These are phyloP conservation scores for Cardiospermum halicacabum DNA, from an alignment of 345 rosid genomes.

Conservation along the genomic window DNA sequence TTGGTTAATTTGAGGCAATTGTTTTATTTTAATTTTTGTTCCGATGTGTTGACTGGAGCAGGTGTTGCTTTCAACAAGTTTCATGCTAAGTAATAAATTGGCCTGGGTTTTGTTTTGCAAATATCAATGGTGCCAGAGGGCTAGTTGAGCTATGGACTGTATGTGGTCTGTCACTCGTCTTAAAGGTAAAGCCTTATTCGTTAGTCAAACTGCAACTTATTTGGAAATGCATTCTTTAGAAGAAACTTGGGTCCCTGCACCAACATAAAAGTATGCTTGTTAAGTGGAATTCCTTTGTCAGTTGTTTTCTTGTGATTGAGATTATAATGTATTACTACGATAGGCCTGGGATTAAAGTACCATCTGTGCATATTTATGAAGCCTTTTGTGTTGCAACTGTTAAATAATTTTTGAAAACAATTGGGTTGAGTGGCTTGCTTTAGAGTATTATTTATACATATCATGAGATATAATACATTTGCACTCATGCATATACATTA, in stretches of 20 bases:
- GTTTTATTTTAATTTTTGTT: not conserved
- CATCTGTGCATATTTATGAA: not conserved
- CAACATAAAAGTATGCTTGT: not conserved
- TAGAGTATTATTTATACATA: not conserved
- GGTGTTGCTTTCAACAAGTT: slow-evolving; percentile 17
- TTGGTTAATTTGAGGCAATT: not conserved
- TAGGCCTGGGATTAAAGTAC: not conserved
- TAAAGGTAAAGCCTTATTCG: slow-evolving; percentile 38
- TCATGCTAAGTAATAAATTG: slow-evolving; percentile 17
- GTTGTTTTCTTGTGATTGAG: not conserved
- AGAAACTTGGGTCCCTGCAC: not conserved
- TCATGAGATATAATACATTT: not conserved
- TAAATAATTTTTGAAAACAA: not conserved
- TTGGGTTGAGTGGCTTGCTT: not conserved
- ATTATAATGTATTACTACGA: not conserved
- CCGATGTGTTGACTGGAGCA: slow-evolving; percentile 19
- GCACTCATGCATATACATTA: not conserved
- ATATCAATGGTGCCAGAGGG: slow-evolving; percentile 48
- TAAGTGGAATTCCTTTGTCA: not conserved
- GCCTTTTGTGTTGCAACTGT: not conserved
- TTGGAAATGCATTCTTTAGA: not conserved
- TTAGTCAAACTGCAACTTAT: slow-evolving; percentile 5
- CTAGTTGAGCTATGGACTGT: slow-evolving; percentile 46
- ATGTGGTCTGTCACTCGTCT: slow-evolving; percentile 31
- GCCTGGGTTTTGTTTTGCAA: slow-evolving; percentile 23